Evolutionary conservation across 2,329 filamentous ascomycete species (phyloP), one percentile per base, ranked within the genome.

Genomic region (Cladobotryum protrusum): DNA sequence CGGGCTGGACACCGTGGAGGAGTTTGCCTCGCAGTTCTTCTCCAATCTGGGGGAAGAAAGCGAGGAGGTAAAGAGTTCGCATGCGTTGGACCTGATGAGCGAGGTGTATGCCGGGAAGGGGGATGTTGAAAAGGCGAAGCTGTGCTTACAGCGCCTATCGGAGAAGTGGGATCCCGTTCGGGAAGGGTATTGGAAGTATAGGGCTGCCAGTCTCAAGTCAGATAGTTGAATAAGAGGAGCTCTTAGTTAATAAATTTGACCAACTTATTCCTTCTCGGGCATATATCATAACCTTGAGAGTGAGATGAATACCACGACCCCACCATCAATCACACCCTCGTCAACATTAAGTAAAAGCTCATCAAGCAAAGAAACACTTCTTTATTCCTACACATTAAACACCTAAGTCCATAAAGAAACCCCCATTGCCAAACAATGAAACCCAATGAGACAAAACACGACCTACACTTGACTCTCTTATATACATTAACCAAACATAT

Each of bases 151-250:
- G 51, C 72, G 95, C 54, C 67, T 99, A 61, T 86, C 82, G 43
- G 83, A 86, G 62, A 91, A 85, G 72, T 99, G 90, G 78, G 93
- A 99, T 75, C 89, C 88, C 6, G 86, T 99, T 53, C 77, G 93
- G 51, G 85, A 83, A 56, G 92, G 91, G 56, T 99, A 96, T 70
- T 99, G 93, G 93, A 84, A 87, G 61, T 96, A 71, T 45, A 61
- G 68, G 24, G 58, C 62, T 14, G 55, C 59, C 35, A 59, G 67
- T 52, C 52, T 68, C 18, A 47, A 49, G 34, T 44, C 34, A 9
- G 13, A 19, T 40, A 32, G 33, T 20, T 17, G 18, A n/a, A 45
- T 29, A 8, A 8, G 43, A 35, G 4, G 34, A 9, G 15, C 15
- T 9, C 7, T 37, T 7, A 12, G 14, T 14, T 17, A 20, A 18